A percentile compares a stretch with the other conserved stretches of the same genome.
These are phyloP conservation scores for Akanthomyces dipterigenus DNA, from an alignment of 2,329 filamentous ascomycete genomes.

Conservation along the genomic window DNA sequence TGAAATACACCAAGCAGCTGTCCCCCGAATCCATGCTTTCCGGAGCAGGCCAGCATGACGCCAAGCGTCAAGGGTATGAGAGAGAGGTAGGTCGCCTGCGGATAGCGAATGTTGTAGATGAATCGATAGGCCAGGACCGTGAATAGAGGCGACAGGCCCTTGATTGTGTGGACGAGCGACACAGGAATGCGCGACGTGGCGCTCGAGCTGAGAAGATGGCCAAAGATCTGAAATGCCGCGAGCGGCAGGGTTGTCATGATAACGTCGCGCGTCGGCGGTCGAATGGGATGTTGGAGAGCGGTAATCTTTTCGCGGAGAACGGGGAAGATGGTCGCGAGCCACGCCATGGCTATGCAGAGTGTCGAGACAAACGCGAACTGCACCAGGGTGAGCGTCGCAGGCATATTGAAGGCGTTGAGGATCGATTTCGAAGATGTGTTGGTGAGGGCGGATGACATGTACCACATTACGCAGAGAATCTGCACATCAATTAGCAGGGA, in stretches of 20 bases:
- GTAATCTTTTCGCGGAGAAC: slow-evolving; percentile 64
- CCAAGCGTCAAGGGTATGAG: slow-evolving; percentile 85
- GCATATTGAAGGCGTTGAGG: slow-evolving; percentile 82
- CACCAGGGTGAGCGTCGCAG: slow-evolving; percentile 82
- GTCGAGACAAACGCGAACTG: slow-evolving; percentile 91
- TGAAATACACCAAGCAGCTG: slow-evolving; percentile 87
- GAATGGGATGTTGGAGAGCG: slow-evolving; percentile 76
- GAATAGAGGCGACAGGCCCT: slow-evolving; percentile 90
- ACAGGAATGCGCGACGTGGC: slow-evolving; percentile 94
- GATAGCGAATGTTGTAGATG: slow-evolving; percentile 84
- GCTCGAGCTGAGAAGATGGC: slow-evolving; percentile 88
- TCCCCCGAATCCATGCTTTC: slow-evolving; percentile 67
- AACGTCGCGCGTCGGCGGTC: slow-evolving; percentile 71
- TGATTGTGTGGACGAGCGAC: slow-evolving; percentile 96
- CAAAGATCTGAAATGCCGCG: slow-evolving; percentile 85
- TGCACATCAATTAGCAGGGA: slow-evolving; percentile 29
- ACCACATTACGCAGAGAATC: slow-evolving; percentile 86
- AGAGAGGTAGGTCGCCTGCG: slow-evolving; percentile 77
- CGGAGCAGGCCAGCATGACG: slow-evolving; percentile 94
- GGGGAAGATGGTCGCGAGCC: slow-evolving; percentile 67
- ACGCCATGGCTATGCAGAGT: slow-evolving; percentile 76
- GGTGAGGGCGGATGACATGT: slow-evolving; percentile 87
- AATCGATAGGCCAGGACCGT: slow-evolving; percentile 90
- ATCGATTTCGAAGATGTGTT: slow-evolving; percentile 98
- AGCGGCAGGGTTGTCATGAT: slow-evolving; percentile 84